Percentiles rank a stretch among this genome's conserved stretches.
These are phyloP conservation scores for Crithidia brevicula DNA, from an alignment of 208 protist genomes.

Conservation along the genomic window DNA sequence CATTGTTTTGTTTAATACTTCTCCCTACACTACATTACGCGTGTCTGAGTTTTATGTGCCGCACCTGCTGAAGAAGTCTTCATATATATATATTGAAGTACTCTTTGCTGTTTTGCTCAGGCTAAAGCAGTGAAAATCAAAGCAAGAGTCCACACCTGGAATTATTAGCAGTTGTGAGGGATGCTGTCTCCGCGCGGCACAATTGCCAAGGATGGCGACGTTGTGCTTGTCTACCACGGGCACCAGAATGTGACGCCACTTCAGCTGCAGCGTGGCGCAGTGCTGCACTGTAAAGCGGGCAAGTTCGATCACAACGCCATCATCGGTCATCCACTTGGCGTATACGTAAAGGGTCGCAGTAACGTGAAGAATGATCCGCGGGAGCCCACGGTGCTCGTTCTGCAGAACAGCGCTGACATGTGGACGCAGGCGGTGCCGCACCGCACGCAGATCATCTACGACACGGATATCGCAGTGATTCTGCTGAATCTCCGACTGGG, in stretches of 20 bases:
- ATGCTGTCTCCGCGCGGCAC: constrained; percentile 61
- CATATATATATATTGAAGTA: too few species aligned
- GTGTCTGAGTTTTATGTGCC: too few species aligned
- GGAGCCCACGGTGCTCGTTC: constrained; percentile 55
- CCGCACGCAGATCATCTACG: constrained; percentile 93
- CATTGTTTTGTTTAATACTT: too few species aligned
- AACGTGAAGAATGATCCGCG: constrained; percentile 61
- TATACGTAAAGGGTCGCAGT: constrained; percentile 62
- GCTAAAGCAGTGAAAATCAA: not conserved
- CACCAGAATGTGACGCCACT: constrained; percentile 75
- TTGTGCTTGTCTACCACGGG: constrained; percentile 75
- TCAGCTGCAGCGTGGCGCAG: constrained; percentile 51
- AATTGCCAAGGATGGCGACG: constrained; percentile 72
- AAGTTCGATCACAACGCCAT: constrained; percentile 87
- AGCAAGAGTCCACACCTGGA: too few species aligned
- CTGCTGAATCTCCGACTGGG: constrained; percentile 72
- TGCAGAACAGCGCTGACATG: constrained; percentile 87
- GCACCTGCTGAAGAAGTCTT: too few species aligned
- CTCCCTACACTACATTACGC: too few species aligned
- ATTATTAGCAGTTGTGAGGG: too few species aligned
- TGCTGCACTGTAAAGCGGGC: constrained; percentile 82
- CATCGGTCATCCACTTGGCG: constrained; percentile 72
- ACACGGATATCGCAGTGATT: constrained; percentile 92
- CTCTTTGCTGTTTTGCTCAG: not conserved
- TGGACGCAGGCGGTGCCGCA: constrained; percentile 91